These are phyloP conservation scores for Dactylorhiza incarnata DNA, from an alignment of 106 monocot genomes.

Conservation along the genomic window DNA sequence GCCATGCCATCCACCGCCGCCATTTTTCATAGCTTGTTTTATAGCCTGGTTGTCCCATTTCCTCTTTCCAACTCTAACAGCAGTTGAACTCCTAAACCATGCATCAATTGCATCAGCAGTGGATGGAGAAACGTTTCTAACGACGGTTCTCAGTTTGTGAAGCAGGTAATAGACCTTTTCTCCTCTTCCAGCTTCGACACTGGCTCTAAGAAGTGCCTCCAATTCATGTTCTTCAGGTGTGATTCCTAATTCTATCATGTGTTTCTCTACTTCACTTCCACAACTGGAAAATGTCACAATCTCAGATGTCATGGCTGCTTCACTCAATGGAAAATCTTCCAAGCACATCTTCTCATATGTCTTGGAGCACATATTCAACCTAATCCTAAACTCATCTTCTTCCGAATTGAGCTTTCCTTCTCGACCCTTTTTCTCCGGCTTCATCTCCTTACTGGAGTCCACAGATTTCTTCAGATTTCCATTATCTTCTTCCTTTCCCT, in stretches of 20 bases:
- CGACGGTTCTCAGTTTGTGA: slow-evolving; percentile 58
- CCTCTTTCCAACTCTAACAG: slow-evolving; percentile 62
- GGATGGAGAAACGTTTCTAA: slow-evolving; percentile 50
- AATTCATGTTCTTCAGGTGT: slow-evolving; percentile 63
- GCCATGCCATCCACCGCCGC: slow-evolving; percentile 87
- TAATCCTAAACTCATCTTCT: slow-evolving; percentile 23
- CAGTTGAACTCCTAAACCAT: slow-evolving; percentile 60
- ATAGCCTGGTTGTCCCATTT: slow-evolving; percentile 34
- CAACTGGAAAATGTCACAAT: slow-evolving; percentile 44
- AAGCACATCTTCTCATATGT: slow-evolving; percentile 47
- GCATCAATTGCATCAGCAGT: slow-evolving; percentile 44
- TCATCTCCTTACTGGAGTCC: neutral
- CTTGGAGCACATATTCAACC: slow-evolving; percentile 73
- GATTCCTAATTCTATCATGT: slow-evolving; percentile 52
- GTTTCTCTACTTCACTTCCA: slow-evolving; percentile 58
- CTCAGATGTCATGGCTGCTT: slow-evolving; percentile 67
- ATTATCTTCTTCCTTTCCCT: neutral
- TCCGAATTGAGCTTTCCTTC: slow-evolving; percentile 17
- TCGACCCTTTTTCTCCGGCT: slow-evolving; percentile 17
- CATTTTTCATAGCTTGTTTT: slow-evolving; percentile 38
- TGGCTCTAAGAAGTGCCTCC: slow-evolving; percentile 47
- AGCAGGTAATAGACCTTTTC: slow-evolving; percentile 60
- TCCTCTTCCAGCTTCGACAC: slow-evolving; percentile 32
- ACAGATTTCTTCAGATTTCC: neutral
- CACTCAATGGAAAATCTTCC: slow-evolving; percentile 35